Percentiles rank a stretch among this genome's conserved stretches.
Evolutionary conservation across 139 green algal genomes (phyloP).

Genomic region (Chlamydomonas asymmetrica): DNA sequence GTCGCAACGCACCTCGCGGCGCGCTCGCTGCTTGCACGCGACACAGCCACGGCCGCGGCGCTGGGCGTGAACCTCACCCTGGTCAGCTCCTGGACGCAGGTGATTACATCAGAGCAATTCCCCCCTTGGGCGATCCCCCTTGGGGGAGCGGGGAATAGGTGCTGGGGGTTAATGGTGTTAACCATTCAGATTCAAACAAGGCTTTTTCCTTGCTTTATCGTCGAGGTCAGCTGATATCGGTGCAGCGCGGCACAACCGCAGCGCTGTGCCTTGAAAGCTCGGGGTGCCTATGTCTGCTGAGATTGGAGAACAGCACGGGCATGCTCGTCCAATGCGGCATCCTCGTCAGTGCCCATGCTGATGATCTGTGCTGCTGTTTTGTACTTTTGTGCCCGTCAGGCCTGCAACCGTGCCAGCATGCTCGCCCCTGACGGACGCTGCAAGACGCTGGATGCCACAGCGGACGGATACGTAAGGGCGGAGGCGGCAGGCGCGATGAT

Average conservation of each 20-base stretch:
- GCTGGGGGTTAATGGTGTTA: not conserved
- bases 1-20: slow-evolving; percentile 60
- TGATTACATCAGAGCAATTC: not conserved
- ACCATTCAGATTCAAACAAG: not conserved
- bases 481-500: slow-evolving; percentile 50
- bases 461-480: slow-evolving; percentile 84
- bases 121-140: no score
- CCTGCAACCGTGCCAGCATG: slow-evolving; percentile 68
- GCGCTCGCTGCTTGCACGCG: not conserved
- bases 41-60: slow-evolving; percentile 33
- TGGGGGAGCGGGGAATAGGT: no score
- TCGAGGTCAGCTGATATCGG: no score
- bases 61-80: slow-evolving; percentile 72
- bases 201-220: no score
- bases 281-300: no score
- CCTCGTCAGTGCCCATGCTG: no score
- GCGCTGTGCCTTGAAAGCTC: no score
- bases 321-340: no score
- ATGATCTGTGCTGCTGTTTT: no score
- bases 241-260: no score
- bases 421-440: slow-evolving; percentile 80
- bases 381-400: no score
- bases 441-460: slow-evolving; percentile 84
- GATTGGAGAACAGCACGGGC: no score
- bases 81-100: slow-evolving; percentile 57